A percentile compares a stretch with the other conserved stretches of the same genome.
Evolutionary conservation across 2,329 filamentous ascomycete genomes (phyloP).

Genomic region (Hymenoscyphus scutula): DNA sequence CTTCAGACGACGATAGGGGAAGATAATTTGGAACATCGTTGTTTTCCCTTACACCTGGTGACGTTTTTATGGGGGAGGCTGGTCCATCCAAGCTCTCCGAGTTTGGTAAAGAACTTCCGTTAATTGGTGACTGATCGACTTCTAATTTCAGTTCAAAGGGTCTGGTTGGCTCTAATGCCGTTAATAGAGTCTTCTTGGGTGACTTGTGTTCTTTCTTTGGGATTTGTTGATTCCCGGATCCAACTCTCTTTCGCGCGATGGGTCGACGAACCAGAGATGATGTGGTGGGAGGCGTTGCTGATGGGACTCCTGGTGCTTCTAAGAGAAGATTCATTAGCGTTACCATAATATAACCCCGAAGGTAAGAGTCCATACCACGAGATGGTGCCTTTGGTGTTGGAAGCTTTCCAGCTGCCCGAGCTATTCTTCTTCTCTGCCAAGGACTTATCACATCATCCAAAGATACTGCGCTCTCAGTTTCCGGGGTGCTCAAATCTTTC

Average conservation of each 20-base stretch:
- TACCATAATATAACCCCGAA: not conserved
- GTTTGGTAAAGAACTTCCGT: not conserved
- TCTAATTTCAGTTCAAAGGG: not conserved
- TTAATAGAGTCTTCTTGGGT: not conserved
- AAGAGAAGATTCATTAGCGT: not conserved
- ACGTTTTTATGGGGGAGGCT: not conserved
- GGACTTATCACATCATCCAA: not conserved
- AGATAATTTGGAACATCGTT: not conserved
- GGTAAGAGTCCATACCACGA: not conserved
- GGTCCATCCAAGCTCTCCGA: not conserved
- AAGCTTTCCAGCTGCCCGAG: not conserved
- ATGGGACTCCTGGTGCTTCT: not conserved
- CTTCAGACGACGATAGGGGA: not conserved
- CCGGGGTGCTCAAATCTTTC: not conserved
- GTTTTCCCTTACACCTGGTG: not conserved
- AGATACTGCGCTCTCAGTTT: not conserved
- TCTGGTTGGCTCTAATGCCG: not conserved
- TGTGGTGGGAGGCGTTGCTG: not conserved
- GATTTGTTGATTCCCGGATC: not conserved
- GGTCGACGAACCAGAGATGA: not conserved
- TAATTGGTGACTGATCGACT: not conserved
- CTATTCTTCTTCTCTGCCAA: not conserved
- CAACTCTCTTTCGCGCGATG: conserved; percentile 1
- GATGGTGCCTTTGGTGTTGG: not conserved
- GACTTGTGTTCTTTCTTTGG: not conserved